A percentile compares a stretch with the other conserved stretches of the same genome.
These are phyloP conservation scores for Vigna unguiculata DNA, from an alignment of 306 rosid species.

Conservation along the genomic window DNA sequence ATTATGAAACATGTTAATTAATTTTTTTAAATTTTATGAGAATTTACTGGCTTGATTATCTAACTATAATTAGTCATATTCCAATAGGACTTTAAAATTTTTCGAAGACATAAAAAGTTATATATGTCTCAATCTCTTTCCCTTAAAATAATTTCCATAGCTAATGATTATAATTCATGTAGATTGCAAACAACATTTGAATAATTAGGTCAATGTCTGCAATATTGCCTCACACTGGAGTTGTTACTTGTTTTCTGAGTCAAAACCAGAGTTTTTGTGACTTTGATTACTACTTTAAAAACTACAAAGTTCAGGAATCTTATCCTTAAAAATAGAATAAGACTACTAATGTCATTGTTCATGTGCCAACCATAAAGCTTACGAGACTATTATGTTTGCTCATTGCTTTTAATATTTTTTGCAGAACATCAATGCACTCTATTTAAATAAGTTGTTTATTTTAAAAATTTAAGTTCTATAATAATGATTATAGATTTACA, in stretches of 20 bases:
- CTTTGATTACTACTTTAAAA: constrained; percentile 32
- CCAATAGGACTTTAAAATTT: not conserved
- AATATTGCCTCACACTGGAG: not conserved
- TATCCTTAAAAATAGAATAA: constrained; percentile 19
- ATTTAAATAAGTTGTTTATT: too few species aligned
- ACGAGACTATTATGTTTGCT: constrained; percentile 6
- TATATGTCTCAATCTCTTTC: not conserved
- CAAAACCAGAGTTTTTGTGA: constrained; percentile 38
- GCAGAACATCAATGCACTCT: too few species aligned
- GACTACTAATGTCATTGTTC: constrained; percentile 9
- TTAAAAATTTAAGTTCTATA: too few species aligned
- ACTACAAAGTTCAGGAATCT: constrained; percentile 29
- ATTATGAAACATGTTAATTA: not conserved
- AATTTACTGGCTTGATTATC: not conserved
- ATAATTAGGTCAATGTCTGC: constrained; percentile 19
- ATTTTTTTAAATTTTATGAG: not conserved
- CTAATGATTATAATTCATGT: not conserved
- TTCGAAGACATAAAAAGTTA: not conserved
- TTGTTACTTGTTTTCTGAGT: constrained; percentile 29
- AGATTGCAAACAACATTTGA: not conserved
- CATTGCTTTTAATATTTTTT: constrained; percentile 13
- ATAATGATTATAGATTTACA: too few species aligned
- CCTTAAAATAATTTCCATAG: not conserved
- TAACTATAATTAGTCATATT: not conserved
- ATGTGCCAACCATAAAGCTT: constrained; percentile 40